phyloP scores from a whole-genome alignment of 257 asterid genomes.

The Penstemon davidsonii region DNA sequence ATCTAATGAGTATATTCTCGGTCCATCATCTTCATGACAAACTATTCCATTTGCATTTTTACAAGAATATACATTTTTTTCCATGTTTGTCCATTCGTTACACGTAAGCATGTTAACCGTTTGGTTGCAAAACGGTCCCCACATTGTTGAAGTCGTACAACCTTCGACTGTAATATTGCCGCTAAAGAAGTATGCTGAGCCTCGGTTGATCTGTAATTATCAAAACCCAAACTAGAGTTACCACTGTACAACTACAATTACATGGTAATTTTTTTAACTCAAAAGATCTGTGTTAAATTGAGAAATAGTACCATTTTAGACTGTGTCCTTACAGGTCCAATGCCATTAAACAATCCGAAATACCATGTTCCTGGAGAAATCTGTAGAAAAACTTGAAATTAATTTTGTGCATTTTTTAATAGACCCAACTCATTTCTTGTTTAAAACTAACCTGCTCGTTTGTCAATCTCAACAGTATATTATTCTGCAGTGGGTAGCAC shows the following conservation, averaged over 20 bases:
- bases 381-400: conserved; percentile 43
- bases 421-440: conserved; percentile 8
- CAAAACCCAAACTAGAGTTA: neutral
- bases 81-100: conserved; percentile 31
- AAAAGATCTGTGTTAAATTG: neutral
- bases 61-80: conserved; percentile 51
- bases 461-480: conserved; percentile 55
- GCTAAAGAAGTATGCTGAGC: conserved; percentile 60
- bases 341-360: conserved; percentile 88
- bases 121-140: conserved; percentile 87
- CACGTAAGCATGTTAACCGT: conserved; percentile 72
- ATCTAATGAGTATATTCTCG: conserved; percentile 55
- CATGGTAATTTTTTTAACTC: neutral
- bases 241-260: neutral
- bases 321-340: conserved; percentile 85
- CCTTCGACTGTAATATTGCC: conserved; percentile 87
- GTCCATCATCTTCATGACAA: conserved; percentile 53
- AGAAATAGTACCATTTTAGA: conserved; percentile 78
- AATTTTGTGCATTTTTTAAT: conserved; percentile 1
- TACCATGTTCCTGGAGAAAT: conserved; percentile 91
- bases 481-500: conserved; percentile 92
- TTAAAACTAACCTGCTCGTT: conserved; percentile 72
- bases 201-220: conserved; percentile 79
- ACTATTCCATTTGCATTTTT: conserved; percentile 44
- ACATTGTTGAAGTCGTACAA: conserved; percentile 57